Evolutionary conservation across 2,329 filamentous ascomycete species (phyloP).

Genomic region (Sarocladium oryzae): DNA sequence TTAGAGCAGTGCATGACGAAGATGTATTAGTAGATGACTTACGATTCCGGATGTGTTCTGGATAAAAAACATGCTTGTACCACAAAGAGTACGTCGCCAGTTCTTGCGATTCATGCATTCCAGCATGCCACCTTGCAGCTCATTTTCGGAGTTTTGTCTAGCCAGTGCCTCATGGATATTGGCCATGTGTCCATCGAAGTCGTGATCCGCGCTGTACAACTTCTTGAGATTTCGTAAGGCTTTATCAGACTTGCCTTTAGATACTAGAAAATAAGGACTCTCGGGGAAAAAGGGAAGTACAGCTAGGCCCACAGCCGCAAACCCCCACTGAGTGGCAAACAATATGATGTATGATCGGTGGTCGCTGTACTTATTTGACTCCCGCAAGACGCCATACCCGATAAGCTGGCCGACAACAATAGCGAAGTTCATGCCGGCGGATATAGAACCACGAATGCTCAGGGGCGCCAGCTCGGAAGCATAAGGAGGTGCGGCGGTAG

Average conservation of each 20-base stretch:
- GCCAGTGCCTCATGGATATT: slow-evolving; percentile 16
- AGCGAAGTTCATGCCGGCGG: slow-evolving; percentile 19
- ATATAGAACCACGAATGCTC: slow-evolving; percentile 17
- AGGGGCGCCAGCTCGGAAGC: slow-evolving; percentile 19
- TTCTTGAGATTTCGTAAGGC: slow-evolving; percentile 23
- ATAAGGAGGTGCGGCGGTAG: slow-evolving; percentile 17
- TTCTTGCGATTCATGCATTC: too few relatives aligned
- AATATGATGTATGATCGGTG: slow-evolving; percentile 19
- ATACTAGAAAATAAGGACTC: slow-evolving; percentile 27
- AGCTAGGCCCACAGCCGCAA: slow-evolving; percentile 18
- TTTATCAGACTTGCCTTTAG: slow-evolving; percentile 21
- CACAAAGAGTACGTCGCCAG: too few relatives aligned
- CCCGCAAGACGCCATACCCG: slow-evolving; percentile 17
- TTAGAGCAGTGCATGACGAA: too few relatives aligned
- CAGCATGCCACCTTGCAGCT: too few relatives aligned
- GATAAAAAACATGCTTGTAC: too few relatives aligned
- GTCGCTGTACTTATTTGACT: slow-evolving; percentile 19
- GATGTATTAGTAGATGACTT: too few relatives aligned
- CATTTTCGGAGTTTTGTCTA: too few relatives aligned
- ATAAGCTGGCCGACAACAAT: slow-evolving; percentile 18
- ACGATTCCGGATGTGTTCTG: too few relatives aligned
- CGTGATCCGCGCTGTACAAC: slow-evolving; percentile 21
- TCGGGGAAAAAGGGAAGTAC: slow-evolving; percentile 27
- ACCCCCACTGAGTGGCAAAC: slow-evolving; percentile 27
- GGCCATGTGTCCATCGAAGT: slow-evolving; percentile 24